Base-by-base conservation (phyloP, 805 yeast species). In the Kuraishia cidri region DNA sequence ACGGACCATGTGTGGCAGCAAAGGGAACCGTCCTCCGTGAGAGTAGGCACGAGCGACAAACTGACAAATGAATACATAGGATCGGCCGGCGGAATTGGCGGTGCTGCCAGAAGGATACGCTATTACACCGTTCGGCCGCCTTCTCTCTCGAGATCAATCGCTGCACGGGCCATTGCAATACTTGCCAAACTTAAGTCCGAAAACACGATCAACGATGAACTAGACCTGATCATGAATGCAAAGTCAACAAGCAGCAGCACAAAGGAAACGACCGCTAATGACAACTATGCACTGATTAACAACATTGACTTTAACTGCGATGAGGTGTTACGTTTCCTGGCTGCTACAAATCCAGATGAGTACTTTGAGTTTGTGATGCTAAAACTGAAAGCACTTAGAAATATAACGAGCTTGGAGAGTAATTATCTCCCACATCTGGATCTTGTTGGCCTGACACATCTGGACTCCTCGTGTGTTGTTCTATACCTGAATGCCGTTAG, bases 311-410 rank as follows among this genome's bases (percentile, higher is more conserved):
- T 38, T 2, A 50, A 51, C 24, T 52, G 67, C 30, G 67, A 62
- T 12, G 49, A 60, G 19, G 50, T 75, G 5, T 41, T 68, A 13
- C 50, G 64, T 24, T 74, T 57, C 45, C 29, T 72, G 6, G 69
- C 78, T 1, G 71, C 76, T 11, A 54, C 77, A 3, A 72, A 74
- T 43, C 64, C 71, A 20, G 33, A 37, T 0, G 72, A 67, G 31
- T 66, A 56, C 37, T 60, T 54, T 18, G 49, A 54, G 7, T 66
- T 59, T 45, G 34, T 55, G 32, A 43, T 60, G 13, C 45, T 42
- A 23, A 43, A 41, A 17, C 35, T 56, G 21, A 57, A 52, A 19
- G 24, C 42, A 21, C 70, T 64, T 29, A 42, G 30, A 12, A 22
- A 57, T 19, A 37, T 50, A 3, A 54, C 35, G 6, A 29, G 26